phyloP scores from a whole-genome alignment of 2,329 filamentous ascomycete genomes.

The Alternaria ethzedia region DNA sequence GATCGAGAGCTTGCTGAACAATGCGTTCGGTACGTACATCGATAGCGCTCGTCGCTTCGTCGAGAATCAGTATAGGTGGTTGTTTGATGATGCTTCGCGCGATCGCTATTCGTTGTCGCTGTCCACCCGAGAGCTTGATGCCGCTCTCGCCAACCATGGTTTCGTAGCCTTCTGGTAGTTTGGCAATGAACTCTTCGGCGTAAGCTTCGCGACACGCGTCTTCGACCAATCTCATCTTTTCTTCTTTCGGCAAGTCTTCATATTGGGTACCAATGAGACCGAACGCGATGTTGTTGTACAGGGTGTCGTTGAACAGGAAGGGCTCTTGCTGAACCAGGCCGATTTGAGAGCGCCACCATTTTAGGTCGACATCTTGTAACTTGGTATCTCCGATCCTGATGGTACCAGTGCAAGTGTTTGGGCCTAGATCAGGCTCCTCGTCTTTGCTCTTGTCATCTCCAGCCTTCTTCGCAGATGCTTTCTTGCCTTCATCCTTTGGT shows the following conservation, averaged over 20 bases:
- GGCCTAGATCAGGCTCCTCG: slow-evolving; percentile 27
- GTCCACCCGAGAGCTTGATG: slow-evolving; percentile 80
- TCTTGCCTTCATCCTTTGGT: neutral
- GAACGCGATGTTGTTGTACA: slow-evolving; percentile 50
- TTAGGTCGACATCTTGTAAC: slow-evolving; percentile 42
- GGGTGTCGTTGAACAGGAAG: slow-evolving; percentile 50
- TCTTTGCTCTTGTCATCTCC: slow-evolving; percentile 15
- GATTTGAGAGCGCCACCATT: slow-evolving; percentile 56
- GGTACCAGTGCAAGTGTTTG: slow-evolving; percentile 42
- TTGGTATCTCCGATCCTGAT: slow-evolving; percentile 38
- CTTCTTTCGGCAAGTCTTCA: slow-evolving; percentile 61
- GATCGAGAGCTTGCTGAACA: slow-evolving; percentile 65
- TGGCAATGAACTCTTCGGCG: slow-evolving; percentile 48
- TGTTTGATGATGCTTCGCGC: slow-evolving; percentile 72
- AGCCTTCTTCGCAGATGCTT: neutral
- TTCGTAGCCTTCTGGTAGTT: slow-evolving; percentile 66
- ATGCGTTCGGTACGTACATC: slow-evolving; percentile 62
- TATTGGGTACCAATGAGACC: slow-evolving; percentile 51
- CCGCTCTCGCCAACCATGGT: slow-evolving; percentile 79
- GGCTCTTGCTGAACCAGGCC: slow-evolving; percentile 52
- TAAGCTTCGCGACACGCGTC: slow-evolving; percentile 49
- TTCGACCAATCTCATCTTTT: slow-evolving; percentile 62
- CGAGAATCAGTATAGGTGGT: slow-evolving; percentile 71
- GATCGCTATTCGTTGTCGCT: slow-evolving; percentile 82
- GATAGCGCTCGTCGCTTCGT: slow-evolving; percentile 77